A percentile compares a stretch with the other conserved stretches of the same genome.
Conservation (phyloP, 257 asterid genomes). For the Rauvolfia tetraphylla region DNA sequence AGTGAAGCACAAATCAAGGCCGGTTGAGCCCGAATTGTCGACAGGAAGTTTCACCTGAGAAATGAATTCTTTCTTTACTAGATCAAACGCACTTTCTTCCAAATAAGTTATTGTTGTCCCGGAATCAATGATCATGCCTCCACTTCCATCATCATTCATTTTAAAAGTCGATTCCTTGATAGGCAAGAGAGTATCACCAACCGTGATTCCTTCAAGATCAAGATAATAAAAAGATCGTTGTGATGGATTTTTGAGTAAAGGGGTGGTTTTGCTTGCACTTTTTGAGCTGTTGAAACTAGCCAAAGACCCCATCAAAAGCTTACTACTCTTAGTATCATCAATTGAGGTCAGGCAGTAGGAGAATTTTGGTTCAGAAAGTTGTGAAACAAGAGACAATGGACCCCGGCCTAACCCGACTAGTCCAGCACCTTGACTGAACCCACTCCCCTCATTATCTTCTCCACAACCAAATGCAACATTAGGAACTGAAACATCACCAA, state of each 20-base stretch:
- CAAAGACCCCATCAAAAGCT: constrained; percentile 57
- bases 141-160: constrained; percentile 57
- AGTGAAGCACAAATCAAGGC: constrained; percentile 67
- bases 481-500: constrained; percentile 41
- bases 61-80: constrained; percentile 50
- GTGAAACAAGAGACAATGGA: constrained; percentile 68
- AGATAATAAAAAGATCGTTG: constrained; percentile 80
- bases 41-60: constrained; percentile 47
- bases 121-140: constrained; percentile 87
- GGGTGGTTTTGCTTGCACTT: constrained; percentile 32
- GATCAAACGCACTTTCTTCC: constrained; percentile 42
- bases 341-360: constrained; percentile 76
- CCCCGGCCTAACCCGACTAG: constrained; percentile 85
- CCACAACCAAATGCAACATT: constrained; percentile 83
- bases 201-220: constrained; percentile 66
- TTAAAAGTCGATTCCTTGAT: constrained; percentile 45
- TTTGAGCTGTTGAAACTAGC: constrained; percentile 16
- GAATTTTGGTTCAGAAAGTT: constrained; percentile 68
- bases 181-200: constrained; percentile 53
- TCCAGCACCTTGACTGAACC: constrained; percentile 76
- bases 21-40: constrained; percentile 41
- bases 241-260: constrained; percentile 48
- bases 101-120: constrained; percentile 82
- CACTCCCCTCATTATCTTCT: constrained; percentile 57
- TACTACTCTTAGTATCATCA: constrained; percentile 45